Base-by-base conservation (phyloP, 495 filamentous ascomycete species). In the Daldinia bambusicola region DNA sequence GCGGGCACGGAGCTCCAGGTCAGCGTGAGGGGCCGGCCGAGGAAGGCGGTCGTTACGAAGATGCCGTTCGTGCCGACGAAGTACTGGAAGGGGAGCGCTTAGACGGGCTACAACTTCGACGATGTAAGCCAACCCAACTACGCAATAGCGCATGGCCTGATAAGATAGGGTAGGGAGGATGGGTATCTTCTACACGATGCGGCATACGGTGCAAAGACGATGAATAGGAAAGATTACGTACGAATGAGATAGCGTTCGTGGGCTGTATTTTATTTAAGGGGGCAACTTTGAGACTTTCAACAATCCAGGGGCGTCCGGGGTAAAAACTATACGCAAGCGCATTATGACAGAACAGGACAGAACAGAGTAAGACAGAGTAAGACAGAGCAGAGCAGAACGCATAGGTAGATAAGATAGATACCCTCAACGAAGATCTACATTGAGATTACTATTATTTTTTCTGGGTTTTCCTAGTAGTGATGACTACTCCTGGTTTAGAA, bases 41-140 rank as follows among this genome's bases (percentile, higher is more conserved):
- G 93, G 74, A 90, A 89, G 83, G 95, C 92, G 0, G 86, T 84
- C 9, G 92, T 98, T 37, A 86, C 87, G 2, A 95, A 94, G 84
- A 97, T 99, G 95, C 96, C 95, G 34, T 99, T 97, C 81, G 87
- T 98, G 56, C 87, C 89, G 59, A 89, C 84, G 70, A 94, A 92
- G 81, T 98, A 96, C 77, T 61, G 36, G 45, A 64, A 18, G 22
- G 61, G 67, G 26, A 16, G 18, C 10, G 30, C 26, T 32, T 65
- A 26, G 38, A 8, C 2, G 26, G 26, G 2, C 4, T 22, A 6
- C 16, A 16, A 20, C 9, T 48, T 48, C 43, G 43, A 48, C 18
- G 18, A 18, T 22, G 20, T 45, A 36, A 36, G 6, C 34, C 34
- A 10, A 10, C 34, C 34, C 34, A 34, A 7, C 32, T 34, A 13